A percentile compares a stretch with the other conserved stretches of the same genome.
Conservation (phyloP, 768 basidiomycete species). For the Termitomyces sp. region DNA sequence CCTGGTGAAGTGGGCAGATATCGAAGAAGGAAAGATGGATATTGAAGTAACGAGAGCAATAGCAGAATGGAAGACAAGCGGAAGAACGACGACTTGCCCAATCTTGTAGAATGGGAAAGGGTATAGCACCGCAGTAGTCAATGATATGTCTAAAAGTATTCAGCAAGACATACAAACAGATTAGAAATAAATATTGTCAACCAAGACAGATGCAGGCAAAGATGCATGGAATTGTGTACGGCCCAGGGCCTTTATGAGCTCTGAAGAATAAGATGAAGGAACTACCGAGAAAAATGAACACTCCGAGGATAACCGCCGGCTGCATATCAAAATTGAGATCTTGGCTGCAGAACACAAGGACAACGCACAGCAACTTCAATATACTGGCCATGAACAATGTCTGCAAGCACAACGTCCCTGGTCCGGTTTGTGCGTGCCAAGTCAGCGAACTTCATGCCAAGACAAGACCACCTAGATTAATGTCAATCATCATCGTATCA, state of each 20-base stretch:
- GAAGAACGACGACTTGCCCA: conserved; percentile 48
- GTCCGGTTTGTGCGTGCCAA: conserved; percentile 43
- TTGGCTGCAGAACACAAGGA: neutral
- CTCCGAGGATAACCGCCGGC: conserved; percentile 53
- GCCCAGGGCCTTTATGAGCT: conserved; percentile 57
- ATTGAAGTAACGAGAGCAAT: conserved; percentile 47
- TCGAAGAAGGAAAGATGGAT: conserved; percentile 56
- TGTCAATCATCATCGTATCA: neutral
- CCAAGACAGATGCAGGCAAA: conserved; percentile 59
- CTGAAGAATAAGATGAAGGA: conserved; percentile 53
- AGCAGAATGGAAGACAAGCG: conserved; percentile 53
- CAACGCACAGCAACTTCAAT: conserved; percentile 41
- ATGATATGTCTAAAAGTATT: conserved; percentile 42
- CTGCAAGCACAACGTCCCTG: conserved; percentile 27
- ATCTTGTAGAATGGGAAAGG: conserved; percentile 62
- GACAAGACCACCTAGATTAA: conserved; percentile 51
- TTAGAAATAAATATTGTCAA: conserved; percentile 19
- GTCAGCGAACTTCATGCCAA: conserved; percentile 59
- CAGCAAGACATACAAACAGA: neutral
- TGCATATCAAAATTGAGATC: conserved; percentile 12
- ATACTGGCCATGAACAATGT: conserved; percentile 46
- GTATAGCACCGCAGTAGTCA: conserved; percentile 53
- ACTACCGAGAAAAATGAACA: conserved; percentile 62
- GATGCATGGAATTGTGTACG: conserved; percentile 49
- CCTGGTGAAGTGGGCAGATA: conserved; percentile 53